phyloP scores from a whole-genome alignment of 345 rosid genomes.

The Lumnitzera littorea region DNA sequence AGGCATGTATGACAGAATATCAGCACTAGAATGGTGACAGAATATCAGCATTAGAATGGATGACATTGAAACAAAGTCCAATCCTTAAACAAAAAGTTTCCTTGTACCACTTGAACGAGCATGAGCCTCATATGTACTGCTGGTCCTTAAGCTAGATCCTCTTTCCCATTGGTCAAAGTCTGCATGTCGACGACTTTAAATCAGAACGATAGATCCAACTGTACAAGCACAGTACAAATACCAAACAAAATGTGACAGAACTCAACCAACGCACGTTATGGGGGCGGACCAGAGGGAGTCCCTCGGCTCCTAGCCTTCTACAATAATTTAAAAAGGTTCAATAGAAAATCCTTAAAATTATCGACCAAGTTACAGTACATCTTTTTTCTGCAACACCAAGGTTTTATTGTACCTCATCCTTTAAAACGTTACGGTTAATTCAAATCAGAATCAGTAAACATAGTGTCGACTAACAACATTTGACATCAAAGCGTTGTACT shows the following conservation, averaged over 20 bases:
- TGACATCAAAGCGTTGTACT: too few species aligned
- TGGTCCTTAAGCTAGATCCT: conserved; percentile 21
- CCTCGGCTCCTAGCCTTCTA: too few species aligned
- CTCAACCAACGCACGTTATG: background rate
- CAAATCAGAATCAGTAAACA: too few species aligned
- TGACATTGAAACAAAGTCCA: background rate
- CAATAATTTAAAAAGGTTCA: too few species aligned
- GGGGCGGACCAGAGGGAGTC: too few species aligned
- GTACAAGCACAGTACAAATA: background rate
- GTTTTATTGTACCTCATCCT: too few species aligned
- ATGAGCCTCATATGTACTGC: conserved; percentile 22
- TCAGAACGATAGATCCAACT: conserved; percentile 1
- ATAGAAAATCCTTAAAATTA: too few species aligned
- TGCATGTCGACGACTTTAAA: conserved; percentile 10
- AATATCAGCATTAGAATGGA: background rate
- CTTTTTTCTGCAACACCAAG: too few species aligned
- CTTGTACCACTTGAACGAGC: conserved; percentile 32
- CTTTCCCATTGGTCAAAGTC: conserved; percentile 12
- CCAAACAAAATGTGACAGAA: background rate
- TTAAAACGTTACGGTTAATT: too few species aligned
- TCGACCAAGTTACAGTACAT: too few species aligned
- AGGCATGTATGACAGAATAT: background rate
- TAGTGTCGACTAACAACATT: too few species aligned
- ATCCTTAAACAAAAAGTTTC: background rate
- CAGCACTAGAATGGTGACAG: background rate